A percentile compares a stretch with the other conserved stretches of the same genome.
phyloP scores from a whole-genome alignment of 495 filamentous ascomycete species.

The Pseudomonodictys pantanalensis region DNA sequence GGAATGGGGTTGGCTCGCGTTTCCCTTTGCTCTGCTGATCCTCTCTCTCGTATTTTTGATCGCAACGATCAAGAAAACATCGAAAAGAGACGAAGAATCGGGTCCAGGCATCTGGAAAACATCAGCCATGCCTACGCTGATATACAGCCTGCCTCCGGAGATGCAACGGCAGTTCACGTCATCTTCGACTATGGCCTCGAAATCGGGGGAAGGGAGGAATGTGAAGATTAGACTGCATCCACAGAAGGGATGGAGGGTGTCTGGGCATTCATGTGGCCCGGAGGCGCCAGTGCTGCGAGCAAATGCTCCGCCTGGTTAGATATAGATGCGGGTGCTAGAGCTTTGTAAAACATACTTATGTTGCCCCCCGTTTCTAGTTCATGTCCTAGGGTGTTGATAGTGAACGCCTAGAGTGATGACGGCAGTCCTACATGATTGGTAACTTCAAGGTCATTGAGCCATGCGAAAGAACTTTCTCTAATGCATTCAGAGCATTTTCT shows the following conservation, averaged over 20 bases:
- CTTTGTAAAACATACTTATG: too few relatives aligned
- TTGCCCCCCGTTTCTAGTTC: too few relatives aligned
- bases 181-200: not conserved
- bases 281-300: not conserved
- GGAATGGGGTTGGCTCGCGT: constrained; percentile 20
- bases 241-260: constrained; percentile 19
- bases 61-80: constrained; percentile 18
- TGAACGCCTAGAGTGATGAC: too few relatives aligned
- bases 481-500: too few relatives aligned
- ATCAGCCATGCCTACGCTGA: constrained; percentile 26
- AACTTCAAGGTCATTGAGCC: too few relatives aligned
- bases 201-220: constrained; percentile 13
- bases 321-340: too few relatives aligned
- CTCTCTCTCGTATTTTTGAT: constrained; percentile 24
- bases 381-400: too few relatives aligned
- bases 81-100: constrained; percentile 3
- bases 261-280: constrained; percentile 11
- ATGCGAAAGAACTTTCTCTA: too few relatives aligned
- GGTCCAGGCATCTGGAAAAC: constrained; percentile 29
- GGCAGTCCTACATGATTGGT: too few relatives aligned
- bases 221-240: constrained; percentile 17
- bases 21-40: constrained; percentile 20
- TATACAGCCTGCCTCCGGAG: constrained; percentile 20
- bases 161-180: constrained; percentile 24
- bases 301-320: not conserved